A percentile compares a stretch with the other conserved stretches of the same genome.
Evolutionary conservation across 148 eudicot genomes (phyloP).

Genomic region (Beta vulgaris): DNA sequence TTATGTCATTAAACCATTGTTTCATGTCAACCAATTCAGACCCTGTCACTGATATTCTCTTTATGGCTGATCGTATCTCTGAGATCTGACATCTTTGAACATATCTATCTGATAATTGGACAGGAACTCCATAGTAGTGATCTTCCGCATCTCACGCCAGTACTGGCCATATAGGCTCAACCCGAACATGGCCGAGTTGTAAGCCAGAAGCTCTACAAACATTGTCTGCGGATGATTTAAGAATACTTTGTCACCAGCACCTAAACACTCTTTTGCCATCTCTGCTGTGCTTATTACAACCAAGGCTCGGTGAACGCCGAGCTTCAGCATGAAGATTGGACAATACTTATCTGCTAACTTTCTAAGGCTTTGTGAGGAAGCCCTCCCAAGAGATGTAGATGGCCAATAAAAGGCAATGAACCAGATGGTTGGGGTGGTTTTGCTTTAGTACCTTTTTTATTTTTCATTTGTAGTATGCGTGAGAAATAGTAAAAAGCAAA

Average conservation of each 20-base stretch:
- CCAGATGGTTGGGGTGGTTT: conserved; percentile 5
- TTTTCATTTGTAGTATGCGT: background rate
- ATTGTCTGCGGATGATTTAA: conserved; percentile 21
- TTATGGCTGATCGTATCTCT: conserved; percentile 28
- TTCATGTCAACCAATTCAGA: conserved; percentile 31
- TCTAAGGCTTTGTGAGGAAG: conserved; percentile 14
- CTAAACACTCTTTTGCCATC: conserved; percentile 40
- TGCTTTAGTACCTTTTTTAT: background rate
- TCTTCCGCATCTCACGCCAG: conserved; percentile 45
- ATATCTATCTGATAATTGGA: conserved; percentile 27
- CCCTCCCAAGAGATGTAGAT: conserved; percentile 23
- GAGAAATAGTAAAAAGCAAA: background rate
- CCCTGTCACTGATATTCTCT: background rate
- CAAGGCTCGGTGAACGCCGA: conserved; percentile 6
- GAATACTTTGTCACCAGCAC: conserved; percentile 36
- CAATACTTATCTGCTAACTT: conserved; percentile 35
- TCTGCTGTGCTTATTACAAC: conserved; percentile 42
- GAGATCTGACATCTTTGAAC: conserved; percentile 18
- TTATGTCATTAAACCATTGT: conserved; percentile 39
- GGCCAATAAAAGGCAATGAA: conserved; percentile 12
- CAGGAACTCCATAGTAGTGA: conserved; percentile 31
- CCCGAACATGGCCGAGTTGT: conserved; percentile 38
- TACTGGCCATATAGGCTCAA: conserved; percentile 35
- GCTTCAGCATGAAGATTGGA: conserved; percentile 23
- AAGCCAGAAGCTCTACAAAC: conserved; percentile 23